These are phyloP conservation scores for Elaeis guineensis DNA, from an alignment of 176 grass and related monocot species.

Conservation along the genomic window DNA sequence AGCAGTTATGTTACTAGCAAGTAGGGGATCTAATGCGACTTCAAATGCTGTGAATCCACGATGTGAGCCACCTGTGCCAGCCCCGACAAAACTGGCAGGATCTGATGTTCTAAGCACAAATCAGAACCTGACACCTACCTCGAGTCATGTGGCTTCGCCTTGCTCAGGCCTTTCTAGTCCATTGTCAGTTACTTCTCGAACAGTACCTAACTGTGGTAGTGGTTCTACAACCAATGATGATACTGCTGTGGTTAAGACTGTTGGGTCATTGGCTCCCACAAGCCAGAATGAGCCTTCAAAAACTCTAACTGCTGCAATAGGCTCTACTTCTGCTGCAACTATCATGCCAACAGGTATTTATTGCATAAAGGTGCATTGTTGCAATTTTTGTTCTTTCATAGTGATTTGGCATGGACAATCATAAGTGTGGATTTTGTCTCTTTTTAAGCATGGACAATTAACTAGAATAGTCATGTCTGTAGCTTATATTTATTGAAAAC, in stretches of 20 bases:
- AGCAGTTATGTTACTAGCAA: constrained; percentile 78
- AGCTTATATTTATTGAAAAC: too few relatives aligned
- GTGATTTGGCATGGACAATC: background rate
- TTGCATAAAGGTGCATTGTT: background rate
- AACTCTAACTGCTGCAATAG: constrained; percentile 16
- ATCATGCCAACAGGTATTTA: constrained; percentile 73
- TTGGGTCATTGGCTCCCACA: constrained; percentile 30
- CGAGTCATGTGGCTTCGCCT: constrained; percentile 24
- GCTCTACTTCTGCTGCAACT: constrained; percentile 25
- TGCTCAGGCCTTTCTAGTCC: constrained; percentile 36
- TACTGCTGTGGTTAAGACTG: constrained; percentile 31
- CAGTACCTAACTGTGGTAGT: constrained; percentile 26
- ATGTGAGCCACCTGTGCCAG: constrained; percentile 22
- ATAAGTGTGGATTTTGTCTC: too few relatives aligned
- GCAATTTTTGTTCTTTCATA: background rate
- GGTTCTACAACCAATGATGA: constrained; percentile 54
- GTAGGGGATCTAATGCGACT: constrained; percentile 41
- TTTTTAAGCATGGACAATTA: too few relatives aligned
- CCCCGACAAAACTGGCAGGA: constrained; percentile 28
- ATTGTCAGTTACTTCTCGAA: constrained; percentile 32
- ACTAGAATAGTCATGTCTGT: too few relatives aligned
- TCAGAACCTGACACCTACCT: constrained; percentile 24
- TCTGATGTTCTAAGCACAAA: constrained; percentile 29
- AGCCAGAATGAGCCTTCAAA: constrained; percentile 22
- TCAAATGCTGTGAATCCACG: constrained; percentile 16